Evolutionary conservation across 768 basidiomycete genomes (phyloP).

Genomic region (Floccularia luteovirens): DNA sequence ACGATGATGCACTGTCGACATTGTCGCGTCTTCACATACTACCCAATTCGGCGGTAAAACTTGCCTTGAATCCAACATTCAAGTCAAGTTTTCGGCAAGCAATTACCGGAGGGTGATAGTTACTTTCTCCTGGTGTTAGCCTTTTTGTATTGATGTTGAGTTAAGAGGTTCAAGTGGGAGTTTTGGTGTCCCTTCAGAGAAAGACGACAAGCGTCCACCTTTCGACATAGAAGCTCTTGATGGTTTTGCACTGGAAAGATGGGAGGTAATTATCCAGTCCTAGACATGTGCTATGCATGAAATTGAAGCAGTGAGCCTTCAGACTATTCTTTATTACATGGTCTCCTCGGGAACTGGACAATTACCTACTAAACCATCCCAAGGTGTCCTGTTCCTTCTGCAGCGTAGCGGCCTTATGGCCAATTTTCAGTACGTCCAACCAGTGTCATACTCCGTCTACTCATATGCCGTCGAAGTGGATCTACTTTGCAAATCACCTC

Average conservation of each 20-base stretch:
- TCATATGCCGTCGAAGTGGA: slow-evolving; percentile 27
- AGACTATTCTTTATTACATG: slow-evolving; percentile 98
- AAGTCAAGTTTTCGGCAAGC: slow-evolving; percentile 77
- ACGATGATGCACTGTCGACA: slow-evolving; percentile 59
- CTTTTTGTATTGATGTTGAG: slow-evolving; percentile 6
- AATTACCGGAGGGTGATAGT: slow-evolving; percentile 80
- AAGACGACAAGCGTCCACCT: slow-evolving; percentile 51
- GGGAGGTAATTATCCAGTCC: slow-evolving; percentile 58
- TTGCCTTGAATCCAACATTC: slow-evolving; percentile 68
- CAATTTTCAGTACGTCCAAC: slow-evolving; percentile 39
- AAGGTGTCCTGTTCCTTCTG: slow-evolving; percentile 78
- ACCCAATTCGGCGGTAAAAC: slow-evolving; percentile 48
- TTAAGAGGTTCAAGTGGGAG: slow-evolving; percentile 67
- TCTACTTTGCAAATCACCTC: slow-evolving; percentile 79
- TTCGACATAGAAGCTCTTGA: slow-evolving; percentile 60
- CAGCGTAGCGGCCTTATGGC: slow-evolving; percentile 85
- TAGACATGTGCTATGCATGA: neutral
- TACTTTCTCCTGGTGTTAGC: neutral
- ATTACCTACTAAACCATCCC: slow-evolving; percentile 66
- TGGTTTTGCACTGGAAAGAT: slow-evolving; percentile 76
- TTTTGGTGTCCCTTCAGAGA: slow-evolving; percentile 74
- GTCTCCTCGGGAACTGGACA: slow-evolving; percentile 87
- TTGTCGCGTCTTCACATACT: slow-evolving; percentile 67
- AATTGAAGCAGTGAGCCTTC: no score
- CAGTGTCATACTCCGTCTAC: neutral